Base-by-base conservation (phyloP, 805 yeast species). In the Brettanomyces bruxellensis region DNA sequence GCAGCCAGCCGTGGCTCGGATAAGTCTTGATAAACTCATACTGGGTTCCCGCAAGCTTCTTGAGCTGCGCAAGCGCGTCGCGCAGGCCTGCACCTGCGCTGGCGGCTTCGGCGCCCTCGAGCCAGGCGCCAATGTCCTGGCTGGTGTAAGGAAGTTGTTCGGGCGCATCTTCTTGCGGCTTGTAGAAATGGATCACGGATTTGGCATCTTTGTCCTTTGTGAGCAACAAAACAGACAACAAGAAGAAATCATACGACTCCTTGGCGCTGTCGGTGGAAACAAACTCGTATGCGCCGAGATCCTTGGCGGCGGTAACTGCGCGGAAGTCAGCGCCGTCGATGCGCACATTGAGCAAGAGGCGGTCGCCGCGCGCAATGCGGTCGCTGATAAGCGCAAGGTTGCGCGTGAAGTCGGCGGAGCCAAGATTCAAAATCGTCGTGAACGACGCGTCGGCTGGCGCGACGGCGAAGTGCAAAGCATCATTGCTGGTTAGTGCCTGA, bases 141-240 rank as follows among this genome's bases (percentile, higher is more conserved):
- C 18, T 18, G 18, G 18, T 18, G 18, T 18, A 18, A 18, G 18
- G 18, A 18, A 18, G 18, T 18, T 18, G 18, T 18, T 18, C 18
- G 18, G 18, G 18, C 18, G 24, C 41, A 11, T 12, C 24, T 2
- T 9, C 14, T 11, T 50, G 37, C 32, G 53, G 46, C 18, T 67
- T 60, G 59, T 75, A 82, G 60, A 89, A 85, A 65, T 89, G 95
- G 49, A 89, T 70, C 4, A 86, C 87, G 1, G 93, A 77, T 43
- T 67, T 69, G 5, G 64, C 51, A 18, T 18, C 18, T 18, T 18
- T 18, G 34, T 73, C 61, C 46, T 66, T 66, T 34, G 69, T 61
- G 6, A 90, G 76, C 37, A 81, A 62, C 40, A 78, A 65, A 54
- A 79, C 76, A 2, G 95, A 78, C 25, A 80, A 74, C 40, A 76